Evolutionary conservation across 2,329 filamentous ascomycete genomes (phyloP), one percentile per base, ranked within the genome.

Genomic region (Cryphonectria carpinicola): DNA sequence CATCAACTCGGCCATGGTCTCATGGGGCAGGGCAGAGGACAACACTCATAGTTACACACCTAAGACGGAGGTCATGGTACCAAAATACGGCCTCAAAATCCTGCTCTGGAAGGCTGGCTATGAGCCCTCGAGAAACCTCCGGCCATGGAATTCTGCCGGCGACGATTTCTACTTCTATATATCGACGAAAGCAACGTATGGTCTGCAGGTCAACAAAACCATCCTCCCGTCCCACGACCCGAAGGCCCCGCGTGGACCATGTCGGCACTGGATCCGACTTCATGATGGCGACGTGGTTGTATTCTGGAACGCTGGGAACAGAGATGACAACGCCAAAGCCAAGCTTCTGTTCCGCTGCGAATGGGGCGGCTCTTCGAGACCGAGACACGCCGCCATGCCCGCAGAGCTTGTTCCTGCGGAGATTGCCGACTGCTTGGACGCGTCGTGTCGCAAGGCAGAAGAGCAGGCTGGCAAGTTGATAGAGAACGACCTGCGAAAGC

Each of bases 11-110:
- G 88, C 89, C 4, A 81, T 93, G 74, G 89, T 91, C 0, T 92
- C 90, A 0, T 98, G 94, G 90, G 95, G 95, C 41, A 89, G 95
- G 37, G 88, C 88, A 0, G 83, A 81, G 0, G 84, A 86, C 28
- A 95, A 94, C 75, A 95, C 92, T 0, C 81, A 90, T 41, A 83
- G 90, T 2, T 93, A 94, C 76, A 80, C 86, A 0, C 83, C 90
- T 64, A 82, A 80, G 41, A 81, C 83, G 35, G 93, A 98, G 74
- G 86, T 84, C 2, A 90, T 90, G 22, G 89, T 98, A 49, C 93
- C 95, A 1, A 95, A 95, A 77, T 90, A 91, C 73, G 94, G 93
- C 0, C 89, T 97, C 75, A 91, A 93, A 76, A 83, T 98, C 52
- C 84, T 93, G 46, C 88, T 96, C 41, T 94, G 92, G 86, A 90